Conservation (phyloP, 2,329 filamentous ascomycete species). For the Xylariaceae sp. region DNA sequence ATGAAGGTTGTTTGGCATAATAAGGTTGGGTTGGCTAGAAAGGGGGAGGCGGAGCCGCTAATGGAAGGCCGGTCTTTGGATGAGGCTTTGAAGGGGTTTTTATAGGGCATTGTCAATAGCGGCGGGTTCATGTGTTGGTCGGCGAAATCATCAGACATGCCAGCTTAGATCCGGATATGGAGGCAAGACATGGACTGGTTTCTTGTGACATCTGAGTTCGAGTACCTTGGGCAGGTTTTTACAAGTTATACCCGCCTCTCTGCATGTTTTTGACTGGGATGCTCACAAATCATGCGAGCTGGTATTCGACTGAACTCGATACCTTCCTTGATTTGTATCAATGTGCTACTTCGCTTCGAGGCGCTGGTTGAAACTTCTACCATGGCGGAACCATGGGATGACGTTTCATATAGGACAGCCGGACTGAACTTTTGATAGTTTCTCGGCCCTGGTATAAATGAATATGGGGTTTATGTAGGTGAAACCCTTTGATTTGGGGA, state of each 20-base stretch:
- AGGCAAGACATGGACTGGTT: too few species aligned
- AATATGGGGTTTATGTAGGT: too few species aligned
- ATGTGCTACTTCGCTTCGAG: background rate
- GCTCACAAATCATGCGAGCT: too few species aligned
- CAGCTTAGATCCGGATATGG: too few species aligned
- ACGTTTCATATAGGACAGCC: background rate
- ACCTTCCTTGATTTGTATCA: too few species aligned
- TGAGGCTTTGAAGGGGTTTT: constrained; percentile 3
- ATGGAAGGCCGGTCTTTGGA: constrained; percentile 3
- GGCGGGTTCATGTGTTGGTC: background rate
- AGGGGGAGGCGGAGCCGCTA: constrained; percentile 10
- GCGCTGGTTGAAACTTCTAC: background rate
- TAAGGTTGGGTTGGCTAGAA: constrained; percentile 7
- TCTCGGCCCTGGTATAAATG: too few species aligned
- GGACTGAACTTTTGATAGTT: background rate
- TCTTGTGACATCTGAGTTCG: background rate
- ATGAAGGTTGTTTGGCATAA: constrained; percentile 18
- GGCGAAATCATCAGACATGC: background rate
- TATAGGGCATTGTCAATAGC: background rate
- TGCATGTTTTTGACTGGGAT: too few species aligned
- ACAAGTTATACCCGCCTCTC: background rate
- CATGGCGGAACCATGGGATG: background rate
- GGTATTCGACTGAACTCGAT: too few species aligned
- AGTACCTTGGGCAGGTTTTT: too few species aligned
- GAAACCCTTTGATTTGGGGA: too few species aligned